Base-by-base conservation (phyloP, 2,329 filamentous ascomycete genomes). In the Raffaelea ambrosiae region DNA sequence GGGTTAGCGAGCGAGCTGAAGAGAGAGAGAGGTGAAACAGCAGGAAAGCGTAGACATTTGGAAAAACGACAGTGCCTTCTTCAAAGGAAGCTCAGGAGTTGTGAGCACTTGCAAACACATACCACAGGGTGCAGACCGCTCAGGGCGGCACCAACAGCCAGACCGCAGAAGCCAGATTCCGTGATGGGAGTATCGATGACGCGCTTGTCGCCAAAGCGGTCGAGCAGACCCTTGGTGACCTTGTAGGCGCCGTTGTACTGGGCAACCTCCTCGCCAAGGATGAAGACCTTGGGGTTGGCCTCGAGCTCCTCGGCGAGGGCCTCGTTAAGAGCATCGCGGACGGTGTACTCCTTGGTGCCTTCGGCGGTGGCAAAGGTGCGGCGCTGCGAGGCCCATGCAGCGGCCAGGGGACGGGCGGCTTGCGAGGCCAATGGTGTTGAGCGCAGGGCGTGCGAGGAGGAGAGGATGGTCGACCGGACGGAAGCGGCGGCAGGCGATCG, bases 181-280 rank as follows among this genome's bases (percentile, higher is more conserved):
- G 93, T 98, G 72, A 98, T 98, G 63, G 93, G 93, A 56, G 86
- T 95, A 71, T 98, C 93, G 64, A 98, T 98, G 59, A 98, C 86
- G 67, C 93, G 81, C 80, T 91, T 94, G 54, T 95, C 90, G 60
- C 93, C 93, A 67, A 98, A 98, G 61, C 91, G 86, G 73, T 98
- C 93, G 62, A 97, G 71, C 55, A 98, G 81, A 59, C 93, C 93
- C 77, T 95, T 96, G 63, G 93, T 98, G 66, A 98, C 91, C 76
- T 98, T 98, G 83, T 98, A 98, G 65, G 91, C 91, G 77, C 93
- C 93, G 70, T 98, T 98, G 77, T 98, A 98, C 73, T 98, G 93
- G 61, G 93, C 93, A 63, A 98, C 93, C 75, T 98, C 93, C 77
- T 98, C 93, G 62, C 93, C 93, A 50, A 98, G 70, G 58, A 98